phyloP scores from a whole-genome alignment of 202 grass and related monocot species.

The Saccharum hybrid region DNA sequence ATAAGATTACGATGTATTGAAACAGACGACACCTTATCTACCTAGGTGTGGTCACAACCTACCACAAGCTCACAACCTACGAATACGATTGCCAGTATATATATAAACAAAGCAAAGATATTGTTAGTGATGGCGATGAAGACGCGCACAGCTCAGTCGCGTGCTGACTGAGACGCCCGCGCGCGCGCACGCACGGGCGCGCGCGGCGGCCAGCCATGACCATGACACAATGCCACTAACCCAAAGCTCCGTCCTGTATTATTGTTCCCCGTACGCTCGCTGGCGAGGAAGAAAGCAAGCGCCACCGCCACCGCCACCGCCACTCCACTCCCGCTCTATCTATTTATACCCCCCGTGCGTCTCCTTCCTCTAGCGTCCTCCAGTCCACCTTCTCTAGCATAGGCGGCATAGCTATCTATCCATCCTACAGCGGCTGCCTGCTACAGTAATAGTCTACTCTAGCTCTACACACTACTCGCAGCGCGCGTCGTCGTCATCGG shows the following conservation, averaged over 20 bases:
- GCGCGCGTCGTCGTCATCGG: not conserved
- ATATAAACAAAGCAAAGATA: not conserved
- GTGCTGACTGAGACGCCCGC: slow-evolving; percentile 44
- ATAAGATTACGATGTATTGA: no score
- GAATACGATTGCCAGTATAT: not conserved
- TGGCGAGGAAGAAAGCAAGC: not conserved
- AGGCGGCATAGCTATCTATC: not conserved
- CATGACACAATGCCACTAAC: no score
- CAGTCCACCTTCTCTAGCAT: not conserved
- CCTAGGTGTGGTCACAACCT: no score
- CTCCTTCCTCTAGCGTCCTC: not conserved
- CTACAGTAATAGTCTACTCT: not conserved
- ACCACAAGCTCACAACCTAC: not conserved
- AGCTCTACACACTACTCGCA: not conserved
- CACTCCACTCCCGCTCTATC: not conserved
- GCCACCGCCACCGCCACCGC: no score
- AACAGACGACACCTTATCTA: not conserved
- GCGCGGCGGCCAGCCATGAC: no score
- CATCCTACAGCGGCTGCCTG: not conserved
- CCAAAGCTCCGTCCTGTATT: no score
- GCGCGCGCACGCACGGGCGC: not conserved
- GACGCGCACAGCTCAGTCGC: slow-evolving; percentile 10
- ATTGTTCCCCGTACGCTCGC: no score
- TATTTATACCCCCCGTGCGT: not conserved
- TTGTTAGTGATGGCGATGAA: not conserved